phyloP scores from a whole-genome alignment of 441 rosid species.

The Populus trichocarpa region DNA sequence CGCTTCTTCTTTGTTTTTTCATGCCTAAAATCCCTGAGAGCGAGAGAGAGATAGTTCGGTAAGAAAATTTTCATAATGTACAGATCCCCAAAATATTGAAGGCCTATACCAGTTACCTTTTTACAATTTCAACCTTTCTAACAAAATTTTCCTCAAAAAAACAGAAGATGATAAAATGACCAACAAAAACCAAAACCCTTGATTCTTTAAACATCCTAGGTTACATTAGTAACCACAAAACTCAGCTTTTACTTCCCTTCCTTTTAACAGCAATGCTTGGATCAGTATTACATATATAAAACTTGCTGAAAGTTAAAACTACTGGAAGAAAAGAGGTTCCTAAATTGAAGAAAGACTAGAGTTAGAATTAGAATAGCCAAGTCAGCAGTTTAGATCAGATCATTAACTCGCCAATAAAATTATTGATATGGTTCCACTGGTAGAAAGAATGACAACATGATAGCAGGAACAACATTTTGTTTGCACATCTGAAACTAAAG shows the following conservation, averaged over 20 bases:
- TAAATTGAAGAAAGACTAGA: not conserved
- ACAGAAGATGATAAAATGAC: not conserved
- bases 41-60: not conserved
- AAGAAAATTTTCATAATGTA: not conserved
- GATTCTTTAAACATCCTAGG: not conserved
- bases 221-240: not conserved
- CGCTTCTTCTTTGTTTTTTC: slow-evolving; percentile 99
- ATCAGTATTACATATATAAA: not conserved
- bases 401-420: not conserved
- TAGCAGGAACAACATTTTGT: not conserved
- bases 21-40: slow-evolving; percentile 77
- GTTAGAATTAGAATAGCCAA: not conserved
- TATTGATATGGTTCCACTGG: not conserved
- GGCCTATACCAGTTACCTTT: not conserved
- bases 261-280: not conserved
- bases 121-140: not conserved
- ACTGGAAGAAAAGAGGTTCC: not conserved
- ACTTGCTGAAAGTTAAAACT: not conserved
- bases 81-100: not conserved
- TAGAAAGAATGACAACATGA: not conserved
- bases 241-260: not conserved
- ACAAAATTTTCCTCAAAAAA: not conserved
- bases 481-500: not conserved
- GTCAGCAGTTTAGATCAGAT: not conserved
- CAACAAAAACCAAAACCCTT: not conserved